These are phyloP conservation scores for Phytopythium aichiense DNA, from an alignment of 352 stramenopile genomes.

Conservation along the genomic window DNA sequence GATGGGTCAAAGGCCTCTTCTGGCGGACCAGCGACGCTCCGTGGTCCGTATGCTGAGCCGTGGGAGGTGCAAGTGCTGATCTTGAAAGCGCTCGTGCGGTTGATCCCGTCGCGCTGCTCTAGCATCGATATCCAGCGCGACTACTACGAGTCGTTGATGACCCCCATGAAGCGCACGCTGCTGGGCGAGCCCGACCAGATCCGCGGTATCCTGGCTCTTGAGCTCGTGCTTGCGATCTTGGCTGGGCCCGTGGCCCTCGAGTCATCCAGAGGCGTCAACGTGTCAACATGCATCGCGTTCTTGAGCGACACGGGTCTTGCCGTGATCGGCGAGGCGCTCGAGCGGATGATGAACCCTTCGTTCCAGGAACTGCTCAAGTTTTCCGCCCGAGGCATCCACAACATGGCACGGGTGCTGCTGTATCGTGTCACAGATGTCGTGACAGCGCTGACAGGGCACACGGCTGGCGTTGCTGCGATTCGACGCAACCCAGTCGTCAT, in stretches of 20 bases:
- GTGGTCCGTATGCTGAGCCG: slow-evolving; percentile 28
- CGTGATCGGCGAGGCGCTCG: slow-evolving; percentile 50
- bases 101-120: slow-evolving; percentile 53
- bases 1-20: background rate
- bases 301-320: slow-evolving; percentile 47
- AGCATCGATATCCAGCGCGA: slow-evolving; percentile 49
- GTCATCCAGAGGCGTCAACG: slow-evolving; percentile 36
- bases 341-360: slow-evolving; percentile 63
- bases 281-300: slow-evolving; percentile 45
- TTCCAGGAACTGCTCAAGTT: slow-evolving; percentile 63
- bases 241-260: slow-evolving; percentile 31
- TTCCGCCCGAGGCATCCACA: slow-evolving; percentile 15
- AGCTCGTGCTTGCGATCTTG: slow-evolving; percentile 63
- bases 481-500: slow-evolving; percentile 57
- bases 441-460: slow-evolving; percentile 36
- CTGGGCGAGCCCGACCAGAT: slow-evolving; percentile 74
- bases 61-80: slow-evolving; percentile 82
- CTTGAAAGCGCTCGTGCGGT: slow-evolving; percentile 57
- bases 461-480: slow-evolving; percentile 41
- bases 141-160: slow-evolving; percentile 58
- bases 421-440: slow-evolving; percentile 70
- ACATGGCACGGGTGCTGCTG: slow-evolving; percentile 59
- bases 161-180: slow-evolving; percentile 56
- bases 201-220: slow-evolving; percentile 63
- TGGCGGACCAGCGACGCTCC: slow-evolving; percentile 1